Evolutionary conservation across 148 eudicot species (phyloP).

Genomic region (Bassia scoparia): DNA sequence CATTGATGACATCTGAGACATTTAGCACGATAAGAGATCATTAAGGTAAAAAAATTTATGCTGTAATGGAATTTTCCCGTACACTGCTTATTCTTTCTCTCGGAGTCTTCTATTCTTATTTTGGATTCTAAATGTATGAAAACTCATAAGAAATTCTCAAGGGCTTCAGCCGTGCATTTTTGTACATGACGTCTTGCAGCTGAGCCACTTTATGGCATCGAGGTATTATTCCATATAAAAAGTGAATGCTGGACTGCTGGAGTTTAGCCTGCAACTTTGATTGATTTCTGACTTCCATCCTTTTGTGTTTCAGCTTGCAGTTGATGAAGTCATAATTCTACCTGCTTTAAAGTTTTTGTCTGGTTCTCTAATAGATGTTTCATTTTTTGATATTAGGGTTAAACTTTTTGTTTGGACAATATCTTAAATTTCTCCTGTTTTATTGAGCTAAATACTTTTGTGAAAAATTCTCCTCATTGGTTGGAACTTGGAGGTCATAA

Average conservation of each 20-base stretch:
- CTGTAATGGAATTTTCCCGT: no score
- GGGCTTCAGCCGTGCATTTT: no score
- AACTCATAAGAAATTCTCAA: no score
- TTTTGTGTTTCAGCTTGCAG: neutral
- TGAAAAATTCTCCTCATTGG: neutral
- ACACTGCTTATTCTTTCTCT: no score
- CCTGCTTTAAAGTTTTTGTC: neutral
- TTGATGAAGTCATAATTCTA: no score
- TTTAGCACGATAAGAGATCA: neutral
- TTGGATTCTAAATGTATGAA: no score
- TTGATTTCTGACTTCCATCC: neutral
- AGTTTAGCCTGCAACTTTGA: neutral
- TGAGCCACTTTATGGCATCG: no score
- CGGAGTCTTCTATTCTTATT: no score
- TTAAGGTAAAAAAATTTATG: neutral
- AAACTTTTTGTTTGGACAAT: neutral
- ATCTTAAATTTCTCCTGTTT: neutral
- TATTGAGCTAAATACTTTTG: neutral
- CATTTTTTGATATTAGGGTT: neutral
- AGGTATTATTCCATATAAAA: no score
- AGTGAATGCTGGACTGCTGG: no score
- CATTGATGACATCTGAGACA: neutral
- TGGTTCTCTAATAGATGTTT: neutral
- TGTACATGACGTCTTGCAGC: no score
- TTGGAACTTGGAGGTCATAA: neutral